These are phyloP conservation scores for Solanum pinnatisectum DNA, from an alignment of 257 asterid genomes.

Conservation along the genomic window DNA sequence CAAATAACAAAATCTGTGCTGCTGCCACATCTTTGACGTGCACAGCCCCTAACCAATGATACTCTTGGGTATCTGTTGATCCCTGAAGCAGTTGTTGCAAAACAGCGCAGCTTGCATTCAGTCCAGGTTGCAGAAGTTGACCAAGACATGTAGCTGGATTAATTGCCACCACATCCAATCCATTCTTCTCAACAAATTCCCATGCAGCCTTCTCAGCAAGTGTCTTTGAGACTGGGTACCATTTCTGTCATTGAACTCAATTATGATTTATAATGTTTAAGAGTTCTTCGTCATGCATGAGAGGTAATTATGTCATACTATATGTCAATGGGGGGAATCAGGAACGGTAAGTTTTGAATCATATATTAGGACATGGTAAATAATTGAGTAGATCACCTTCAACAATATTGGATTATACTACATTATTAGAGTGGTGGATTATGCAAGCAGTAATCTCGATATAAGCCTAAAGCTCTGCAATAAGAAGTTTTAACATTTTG, in stretches of 20 bases:
- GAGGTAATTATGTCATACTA: background rate
- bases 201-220: constrained; percentile 80
- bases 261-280: background rate
- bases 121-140: constrained; percentile 53
- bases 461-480: background rate
- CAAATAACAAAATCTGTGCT: constrained; percentile 61
- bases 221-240: constrained; percentile 91
- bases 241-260: constrained; percentile 35
- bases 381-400: background rate
- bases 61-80: constrained; percentile 71
- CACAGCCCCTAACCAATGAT: constrained; percentile 85
- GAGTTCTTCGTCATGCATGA: background rate
- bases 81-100: constrained; percentile 70
- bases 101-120: constrained; percentile 86
- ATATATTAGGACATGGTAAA: background rate
- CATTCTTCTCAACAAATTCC: constrained; percentile 57
- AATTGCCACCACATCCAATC: constrained; percentile 64
- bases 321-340: background rate
- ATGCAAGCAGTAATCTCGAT: background rate
- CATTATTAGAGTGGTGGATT: background rate
- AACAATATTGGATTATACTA: background rate
- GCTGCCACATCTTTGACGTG: constrained; percentile 83
- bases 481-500: background rate
- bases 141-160: constrained; percentile 82
- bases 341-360: background rate